A percentile compares a stretch with the other conserved stretches of the same genome.
phyloP scores from a whole-genome alignment of 176 grass and related monocot species.

The Oryza australiensis region DNA sequence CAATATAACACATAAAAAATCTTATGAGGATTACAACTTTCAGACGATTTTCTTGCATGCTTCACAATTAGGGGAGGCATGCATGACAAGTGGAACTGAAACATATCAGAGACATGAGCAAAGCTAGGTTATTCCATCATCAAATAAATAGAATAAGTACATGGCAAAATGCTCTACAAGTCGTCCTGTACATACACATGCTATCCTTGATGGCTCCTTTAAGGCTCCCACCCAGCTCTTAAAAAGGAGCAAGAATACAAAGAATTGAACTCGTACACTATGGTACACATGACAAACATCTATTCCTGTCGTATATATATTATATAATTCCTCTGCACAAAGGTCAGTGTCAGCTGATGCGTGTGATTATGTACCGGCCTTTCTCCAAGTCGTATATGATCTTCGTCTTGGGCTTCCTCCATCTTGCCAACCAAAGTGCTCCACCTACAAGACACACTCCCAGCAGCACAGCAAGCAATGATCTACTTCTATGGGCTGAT shows the following conservation, averaged over 20 bases:
- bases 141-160: conserved; percentile 28
- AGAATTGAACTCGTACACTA: conserved; percentile 54
- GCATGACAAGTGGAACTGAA: background rate
- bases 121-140: conserved; percentile 18
- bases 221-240: conserved; percentile 16
- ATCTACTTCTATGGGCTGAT: conserved; percentile 30
- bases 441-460: conserved; percentile 45
- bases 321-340: conserved; percentile 37
- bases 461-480: conserved; percentile 36
- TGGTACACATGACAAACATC: conserved; percentile 56
- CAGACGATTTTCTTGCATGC: background rate
- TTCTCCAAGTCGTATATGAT: conserved; percentile 97
- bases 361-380: conserved; percentile 81
- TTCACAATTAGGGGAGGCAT: background rate
- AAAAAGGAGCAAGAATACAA: conserved; percentile 47
- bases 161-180: conserved; percentile 31
- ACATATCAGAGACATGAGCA: background rate
- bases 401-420: conserved; percentile 68
- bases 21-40: too few species aligned
- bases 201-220: conserved; percentile 26
- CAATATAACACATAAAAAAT: too few species aligned
- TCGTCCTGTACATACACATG: conserved; percentile 19
- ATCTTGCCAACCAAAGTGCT: conserved; percentile 53
- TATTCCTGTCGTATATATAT: conserved; percentile 31
- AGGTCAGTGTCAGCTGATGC: conserved; percentile 48